phyloP scores from a whole-genome alignment of 768 basidiomycete genomes.

The Mycena galopus region DNA sequence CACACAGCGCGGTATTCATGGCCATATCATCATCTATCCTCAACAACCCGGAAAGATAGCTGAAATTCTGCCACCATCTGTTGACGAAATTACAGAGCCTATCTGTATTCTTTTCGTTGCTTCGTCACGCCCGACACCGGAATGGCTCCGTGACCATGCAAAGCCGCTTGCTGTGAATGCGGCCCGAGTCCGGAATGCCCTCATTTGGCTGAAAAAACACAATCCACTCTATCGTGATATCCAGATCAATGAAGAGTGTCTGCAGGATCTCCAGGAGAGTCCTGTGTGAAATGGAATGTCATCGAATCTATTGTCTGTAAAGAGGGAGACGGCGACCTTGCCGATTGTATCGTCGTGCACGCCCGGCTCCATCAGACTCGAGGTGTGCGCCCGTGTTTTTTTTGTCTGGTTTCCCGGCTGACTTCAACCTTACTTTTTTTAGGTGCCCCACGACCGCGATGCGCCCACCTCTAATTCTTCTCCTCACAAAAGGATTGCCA shows the following conservation, averaged over 20 bases:
- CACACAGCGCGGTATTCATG: slow-evolving; percentile 12
- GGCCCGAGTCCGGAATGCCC: neutral
- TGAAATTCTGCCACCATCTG: too few relatives aligned
- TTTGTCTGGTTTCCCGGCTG: too few relatives aligned
- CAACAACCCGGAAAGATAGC: slow-evolving; percentile 9
- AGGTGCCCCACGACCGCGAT: too few relatives aligned
- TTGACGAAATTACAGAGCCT: slow-evolving; percentile 9
- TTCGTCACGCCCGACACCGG: slow-evolving; percentile 3
- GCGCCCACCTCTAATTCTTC: too few relatives aligned
- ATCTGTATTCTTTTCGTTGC: slow-evolving; percentile 22
- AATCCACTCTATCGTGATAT: slow-evolving; percentile 10
- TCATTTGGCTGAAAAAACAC: slow-evolving; percentile 26
- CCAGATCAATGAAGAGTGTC: neutral
- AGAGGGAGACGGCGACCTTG: too few relatives aligned
- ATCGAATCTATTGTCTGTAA: too few relatives aligned
- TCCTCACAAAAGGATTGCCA: too few relatives aligned
- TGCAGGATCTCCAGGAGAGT: neutral
- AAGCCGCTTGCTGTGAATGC: slow-evolving; percentile 16
- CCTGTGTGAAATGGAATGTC: neutral
- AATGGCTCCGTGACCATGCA: slow-evolving; percentile 6
- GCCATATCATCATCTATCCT: slow-evolving; percentile 19
- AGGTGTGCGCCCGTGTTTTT: too few relatives aligned
- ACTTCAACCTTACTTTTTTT: too few relatives aligned
- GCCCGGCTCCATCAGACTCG: too few relatives aligned
- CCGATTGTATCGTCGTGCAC: too few relatives aligned